A percentile compares a stretch with the other conserved stretches of the same genome.
phyloP scores from a whole-genome alignment of 257 asterid genomes.

The Nicotiana tabacum region DNA sequence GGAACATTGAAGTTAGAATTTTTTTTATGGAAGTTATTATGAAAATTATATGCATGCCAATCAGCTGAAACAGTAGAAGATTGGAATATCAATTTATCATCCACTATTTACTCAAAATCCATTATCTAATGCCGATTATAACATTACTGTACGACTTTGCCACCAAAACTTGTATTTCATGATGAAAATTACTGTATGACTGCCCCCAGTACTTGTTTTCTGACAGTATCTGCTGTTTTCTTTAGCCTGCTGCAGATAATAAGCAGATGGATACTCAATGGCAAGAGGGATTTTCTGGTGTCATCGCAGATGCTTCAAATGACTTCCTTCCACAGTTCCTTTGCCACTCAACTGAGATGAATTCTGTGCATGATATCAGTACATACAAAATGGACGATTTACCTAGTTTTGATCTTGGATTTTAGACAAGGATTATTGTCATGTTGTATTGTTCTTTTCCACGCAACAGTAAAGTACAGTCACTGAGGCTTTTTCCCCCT shows the following conservation, averaged over 20 bases:
- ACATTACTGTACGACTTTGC: background rate
- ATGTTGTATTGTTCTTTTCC: background rate
- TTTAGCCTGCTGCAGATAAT: slow-evolving; percentile 28
- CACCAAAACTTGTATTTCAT: background rate
- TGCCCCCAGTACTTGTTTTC: background rate
- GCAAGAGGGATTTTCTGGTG: slow-evolving; percentile 20
- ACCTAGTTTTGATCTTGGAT: slow-evolving; percentile 85
- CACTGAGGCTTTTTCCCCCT: background rate
- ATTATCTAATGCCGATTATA: background rate
- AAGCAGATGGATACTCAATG: slow-evolving; percentile 19
- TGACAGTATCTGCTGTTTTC: slow-evolving; percentile 16
- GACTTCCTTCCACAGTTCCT: slow-evolving; percentile 16
- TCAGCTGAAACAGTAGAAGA: background rate
- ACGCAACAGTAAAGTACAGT: background rate
- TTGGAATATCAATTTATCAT: background rate
- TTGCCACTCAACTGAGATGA: slow-evolving; percentile 14
- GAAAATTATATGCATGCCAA: background rate
- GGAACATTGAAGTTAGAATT: background rate
- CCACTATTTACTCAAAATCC: background rate
- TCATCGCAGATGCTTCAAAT: slow-evolving; percentile 14
- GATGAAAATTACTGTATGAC: background rate
- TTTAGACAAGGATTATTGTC: slow-evolving; percentile 30
- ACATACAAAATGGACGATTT: slow-evolving; percentile 28
- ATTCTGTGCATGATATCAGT: slow-evolving; percentile 17
- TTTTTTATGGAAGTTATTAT: too few species aligned